Base-by-base conservation (phyloP, 208 protist genomes). In the Leishmania arabica region DNA sequence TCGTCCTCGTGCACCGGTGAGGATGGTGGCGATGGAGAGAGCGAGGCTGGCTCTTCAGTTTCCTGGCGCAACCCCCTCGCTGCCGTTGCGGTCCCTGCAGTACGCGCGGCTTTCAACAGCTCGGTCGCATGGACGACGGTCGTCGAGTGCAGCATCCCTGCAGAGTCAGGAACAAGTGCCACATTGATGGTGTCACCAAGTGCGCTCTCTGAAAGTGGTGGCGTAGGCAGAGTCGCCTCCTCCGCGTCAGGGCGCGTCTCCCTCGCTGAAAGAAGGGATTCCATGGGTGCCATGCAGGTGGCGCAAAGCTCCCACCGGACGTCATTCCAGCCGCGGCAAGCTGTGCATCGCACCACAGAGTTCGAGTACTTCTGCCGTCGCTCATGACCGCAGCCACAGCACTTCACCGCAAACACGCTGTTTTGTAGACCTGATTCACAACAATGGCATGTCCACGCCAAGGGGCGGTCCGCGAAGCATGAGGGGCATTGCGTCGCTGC, bases 271-370 rank as follows among this genome's bases (percentile, higher is more conserved):
- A 15, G 37, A 9, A 49, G 24, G 17, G 62, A 40, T 27, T 62
- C 27, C 21, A 89, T 60, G 17, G 84, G 92, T 68, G 81, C 77
- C 86, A 89, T 64, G 37, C 93, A 97, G 74, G 77, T 88, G 66
- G 85, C 81, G 75, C 94, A 97, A 69, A 97, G 80, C 79, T 97
- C 92, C 92, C 92, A 97, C 24, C 92, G 90, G 27, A 89, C 87
- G 78, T 95, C 94, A 77, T 96, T 95, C 42, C 84, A 89, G 24
- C 85, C 84, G 17, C 69, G 56, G 69, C 94, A 97, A 4, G 49
- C 62, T 9, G 62, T 21, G 81, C 94, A 97, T 45, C 75, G 76
- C 54, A 88, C 68, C 1, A 92, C 74, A 13, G 85, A 84, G 60
- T 93, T 86, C 21, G 85, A 95, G 1, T 81, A 58, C 6, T 77